Evolutionary conservation across 768 basidiomycete genomes (phyloP).

Genomic region (Xerocomellus chrysenteron): DNA sequence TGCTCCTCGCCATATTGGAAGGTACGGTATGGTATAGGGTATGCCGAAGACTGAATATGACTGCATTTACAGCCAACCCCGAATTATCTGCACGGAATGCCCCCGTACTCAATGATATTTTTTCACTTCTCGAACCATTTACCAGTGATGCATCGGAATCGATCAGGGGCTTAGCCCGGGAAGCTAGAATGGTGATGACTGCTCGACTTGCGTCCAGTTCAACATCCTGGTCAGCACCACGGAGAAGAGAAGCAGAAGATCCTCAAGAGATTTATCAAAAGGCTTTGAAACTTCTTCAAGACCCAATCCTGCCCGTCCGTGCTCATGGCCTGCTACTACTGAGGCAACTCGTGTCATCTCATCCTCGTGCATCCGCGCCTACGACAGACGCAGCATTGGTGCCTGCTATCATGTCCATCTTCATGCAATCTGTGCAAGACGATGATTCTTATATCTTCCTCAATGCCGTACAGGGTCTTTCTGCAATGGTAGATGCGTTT

Average conservation of each 20-base stretch:
- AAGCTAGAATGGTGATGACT: slow-evolving; percentile 82
- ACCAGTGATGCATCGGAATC: slow-evolving; percentile 47
- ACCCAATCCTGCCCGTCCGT: slow-evolving; percentile 89
- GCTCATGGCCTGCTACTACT: slow-evolving; percentile 88
- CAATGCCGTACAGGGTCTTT: slow-evolving; percentile 87
- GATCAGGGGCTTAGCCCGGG: slow-evolving; percentile 61
- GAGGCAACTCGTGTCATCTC: slow-evolving; percentile 63
- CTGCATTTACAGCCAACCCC: slow-evolving; percentile 42
- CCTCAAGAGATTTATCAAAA: slow-evolving; percentile 77
- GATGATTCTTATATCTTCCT: slow-evolving; percentile 96
- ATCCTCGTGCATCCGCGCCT: slow-evolving; percentile 13
- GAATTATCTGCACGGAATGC: slow-evolving; percentile 57
- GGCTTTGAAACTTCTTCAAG: slow-evolving; percentile 84
- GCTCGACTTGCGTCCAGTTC: slow-evolving; percentile 71
- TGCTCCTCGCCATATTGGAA: slow-evolving; percentile 85
- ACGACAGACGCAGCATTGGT: slow-evolving; percentile 60
- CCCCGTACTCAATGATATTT: slow-evolving; percentile 71
- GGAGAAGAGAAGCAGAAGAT: slow-evolving; percentile 20
- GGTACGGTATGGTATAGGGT: slow-evolving; percentile 42
- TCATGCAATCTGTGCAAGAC: slow-evolving; percentile 81
- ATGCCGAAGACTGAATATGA: background rate
- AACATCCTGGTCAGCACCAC: slow-evolving; percentile 23
- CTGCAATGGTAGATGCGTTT: slow-evolving; percentile 77
- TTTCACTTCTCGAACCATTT: slow-evolving; percentile 58
- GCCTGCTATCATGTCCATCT: slow-evolving; percentile 85